Evolutionary conservation across 345 rosid species (phyloP), one percentile per base, ranked within the genome.

Genomic region (Erysimum cheiranthoides): DNA sequence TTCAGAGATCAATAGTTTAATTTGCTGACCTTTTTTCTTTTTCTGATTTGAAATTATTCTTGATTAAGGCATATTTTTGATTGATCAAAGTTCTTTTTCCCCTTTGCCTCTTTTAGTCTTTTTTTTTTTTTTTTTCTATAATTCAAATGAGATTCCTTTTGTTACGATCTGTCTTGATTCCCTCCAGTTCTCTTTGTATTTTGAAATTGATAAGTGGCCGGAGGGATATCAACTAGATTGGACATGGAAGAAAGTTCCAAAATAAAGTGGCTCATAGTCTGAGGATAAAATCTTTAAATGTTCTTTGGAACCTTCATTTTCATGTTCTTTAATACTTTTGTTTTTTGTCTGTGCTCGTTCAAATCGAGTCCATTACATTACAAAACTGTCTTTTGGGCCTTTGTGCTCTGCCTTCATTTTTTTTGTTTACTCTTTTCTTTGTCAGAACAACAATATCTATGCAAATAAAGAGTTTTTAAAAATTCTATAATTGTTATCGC

Each of bases 291-390:
- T 38, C 38, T 63, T 70, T 77, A 77, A 49, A 61, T 54, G 60
- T 35, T 77, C 53, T 77, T 77, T 71, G 76, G 72, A 77, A 77
- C 66, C 72, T 77, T 77, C 72, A 65, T 47, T 77, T 53, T 76
- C 70, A 43, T 32, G n/a, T 67, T 58, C 40, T 69, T 76, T 51
- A 76, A 56, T 43, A 53, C 35, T 69, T 50, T 46, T 60, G 30
- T 30, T 51, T 60, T 14, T 43, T 64, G 66, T 71, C 58, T 76
- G 1, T 61, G 42, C 59, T 69, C 45, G 10, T 64, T 77, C 67
- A 47, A 70, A 77, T 64, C 66, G 54, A 77, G 38, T 71, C 16
- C 66, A 56, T 56, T 53, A 62, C 75, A 69, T 34, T 61, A 69
- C 79, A 69, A 76, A 46, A 77, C 72, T 46, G 16, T 46, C 14